Conservation (phyloP, 139 green algal genomes). For the Mesostigma viride region DNA sequence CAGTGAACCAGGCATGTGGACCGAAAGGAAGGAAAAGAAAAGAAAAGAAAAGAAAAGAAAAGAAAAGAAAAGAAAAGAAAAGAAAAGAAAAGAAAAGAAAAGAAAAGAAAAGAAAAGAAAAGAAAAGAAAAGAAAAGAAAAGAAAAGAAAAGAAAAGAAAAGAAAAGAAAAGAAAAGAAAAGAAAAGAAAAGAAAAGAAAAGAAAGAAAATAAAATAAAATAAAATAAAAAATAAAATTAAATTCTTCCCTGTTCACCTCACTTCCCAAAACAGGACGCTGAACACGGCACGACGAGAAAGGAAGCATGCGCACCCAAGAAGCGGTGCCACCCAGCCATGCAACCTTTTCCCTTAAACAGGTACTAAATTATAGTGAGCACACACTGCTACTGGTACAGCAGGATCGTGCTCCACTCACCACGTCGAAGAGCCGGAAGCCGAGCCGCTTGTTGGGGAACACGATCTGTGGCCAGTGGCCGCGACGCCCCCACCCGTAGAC, state of each 20-base stretch:
- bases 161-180: not conserved
- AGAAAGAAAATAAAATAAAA: not conserved
- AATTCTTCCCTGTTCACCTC: too few species aligned
- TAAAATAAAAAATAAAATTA: not conserved
- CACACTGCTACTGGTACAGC: not conserved
- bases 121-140: not conserved
- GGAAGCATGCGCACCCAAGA: not conserved
- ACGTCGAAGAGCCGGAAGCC: too few species aligned
- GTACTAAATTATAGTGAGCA: not conserved
- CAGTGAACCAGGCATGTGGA: not conserved
- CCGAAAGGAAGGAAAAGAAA: not conserved
- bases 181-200: not conserved
- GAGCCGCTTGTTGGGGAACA: too few species aligned
- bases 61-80: not conserved
- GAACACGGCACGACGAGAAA: not conserved
- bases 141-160: not conserved
- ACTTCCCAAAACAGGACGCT: not conserved
- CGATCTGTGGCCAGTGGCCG: too few species aligned
- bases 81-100: not conserved
- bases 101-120: not conserved
- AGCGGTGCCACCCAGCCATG: not conserved
- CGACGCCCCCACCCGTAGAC: too few species aligned
- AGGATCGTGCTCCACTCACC: too few species aligned
- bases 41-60: not conserved
- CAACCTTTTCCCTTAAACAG: not conserved